These are phyloP conservation scores for Primulina eburnea DNA, from an alignment of 257 asterid genomes.

Conservation along the genomic window DNA sequence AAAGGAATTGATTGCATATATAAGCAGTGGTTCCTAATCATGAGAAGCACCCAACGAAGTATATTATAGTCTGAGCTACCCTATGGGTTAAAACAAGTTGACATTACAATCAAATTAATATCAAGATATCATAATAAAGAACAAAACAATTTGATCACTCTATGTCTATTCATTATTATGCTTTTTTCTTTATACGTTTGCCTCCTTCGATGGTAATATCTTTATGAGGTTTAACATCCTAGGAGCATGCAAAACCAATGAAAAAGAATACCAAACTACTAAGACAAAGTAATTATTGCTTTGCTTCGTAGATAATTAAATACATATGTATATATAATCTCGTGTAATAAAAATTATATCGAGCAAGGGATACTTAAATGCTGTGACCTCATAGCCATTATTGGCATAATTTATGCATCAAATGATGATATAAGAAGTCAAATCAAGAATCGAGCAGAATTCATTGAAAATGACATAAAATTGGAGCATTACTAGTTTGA, in stretches of 20 bases:
- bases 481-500: slow-evolving; percentile 43
- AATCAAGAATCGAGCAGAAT: not conserved
- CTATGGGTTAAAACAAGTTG: not conserved
- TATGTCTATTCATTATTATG: too few species aligned
- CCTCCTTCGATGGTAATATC: too few species aligned
- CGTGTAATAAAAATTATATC: too few species aligned
- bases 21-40: slow-evolving; percentile 76
- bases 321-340: too few species aligned
- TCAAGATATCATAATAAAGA: not conserved
- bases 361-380: not conserved
- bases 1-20: slow-evolving; percentile 55
- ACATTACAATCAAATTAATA: slow-evolving; percentile 1
- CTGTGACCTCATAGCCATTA: not conserved
- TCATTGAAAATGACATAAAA: not conserved
- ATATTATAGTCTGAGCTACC: slow-evolving; percentile 23
- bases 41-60: slow-evolving; percentile 16
- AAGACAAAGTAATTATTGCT: slow-evolving; percentile 25
- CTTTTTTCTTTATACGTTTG: too few species aligned
- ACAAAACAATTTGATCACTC: too few species aligned
- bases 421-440: not conserved
- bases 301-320: too few species aligned
- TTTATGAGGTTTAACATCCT: too few species aligned
- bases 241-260: too few species aligned
- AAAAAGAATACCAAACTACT: slow-evolving; percentile 10
- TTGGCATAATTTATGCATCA: not conserved